Evolutionary conservation across 1,284 basidiomycete genomes (phyloP), one percentile per base, ranked within the genome.

Genomic region (Pterulicium gracile): DNA sequence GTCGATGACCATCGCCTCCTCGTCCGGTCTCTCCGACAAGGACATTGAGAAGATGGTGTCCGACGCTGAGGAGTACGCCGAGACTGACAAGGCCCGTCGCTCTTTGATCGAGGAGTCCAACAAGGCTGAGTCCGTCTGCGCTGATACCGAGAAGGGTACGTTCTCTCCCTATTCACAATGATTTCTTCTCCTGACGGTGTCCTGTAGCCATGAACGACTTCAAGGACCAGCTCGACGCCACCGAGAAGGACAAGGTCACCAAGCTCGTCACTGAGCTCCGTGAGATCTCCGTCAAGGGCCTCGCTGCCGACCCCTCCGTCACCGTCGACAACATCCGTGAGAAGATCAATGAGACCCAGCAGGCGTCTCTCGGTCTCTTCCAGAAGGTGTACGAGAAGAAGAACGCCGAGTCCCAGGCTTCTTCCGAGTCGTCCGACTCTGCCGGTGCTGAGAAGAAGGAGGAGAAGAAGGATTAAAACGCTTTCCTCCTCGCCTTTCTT

Each of bases 21-120:
- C 93, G 27, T 98, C 94, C 3, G 94, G 95, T 67, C 81, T 98
- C 46, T 88, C 78, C 53, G 93, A 98, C 71, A 87, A 86, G 69
- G 95, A 98, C 62, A 98, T 98, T 55, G 92, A 97, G 73, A 84
- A 84, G 64, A 98, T 98, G 95, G 84, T 98, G 49, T 67, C 84
- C 32, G 94, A 98, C 58, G 84, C 94, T 49, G 95, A 98, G 72
- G 75, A 91, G 64, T 93, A 82, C 61, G 92, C 93, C 41, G 93
- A 95, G 70, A 64, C 79, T 7, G 92, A 96, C 72, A 95, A 96
- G 76, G 76, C 76, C 45, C 84, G 94, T 62, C 83, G 86, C 61
- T 62, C 73, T 46, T 75, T 98, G 52, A 98, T 98, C 54, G 95
- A 98, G 75, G 91, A 96, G 67, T 80, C 92, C 49, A 98, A 98